Base-by-base conservation (phyloP, 495 filamentous ascomycete species). In the Penicilliopsis zonata region DNA sequence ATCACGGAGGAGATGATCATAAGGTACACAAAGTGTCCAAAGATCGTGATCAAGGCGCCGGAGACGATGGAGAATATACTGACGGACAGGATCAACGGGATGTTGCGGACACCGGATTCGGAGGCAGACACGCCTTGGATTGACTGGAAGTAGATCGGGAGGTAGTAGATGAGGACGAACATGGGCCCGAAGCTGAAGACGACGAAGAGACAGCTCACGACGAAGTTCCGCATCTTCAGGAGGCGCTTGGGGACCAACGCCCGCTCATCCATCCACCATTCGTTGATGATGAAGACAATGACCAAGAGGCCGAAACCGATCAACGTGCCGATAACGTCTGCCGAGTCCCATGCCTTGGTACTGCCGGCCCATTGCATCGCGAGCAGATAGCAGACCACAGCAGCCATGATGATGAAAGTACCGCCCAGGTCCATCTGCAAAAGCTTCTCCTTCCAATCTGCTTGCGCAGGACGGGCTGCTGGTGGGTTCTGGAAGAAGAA, bases 81-180 rank as follows among this genome's bases (percentile, higher is more conserved):
- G 18, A 13, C 27, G 17, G 33, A 28, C 13, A 32, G 32, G 28
- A 41, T 60, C 34, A 81, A 54, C 0, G 82, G 78, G 13, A 87
- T 55, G 40, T 74, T 79, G 28, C 64, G 63, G 32, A 86, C 69
- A 16, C 80, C 82, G 2, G 73, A 77, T 9, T 61, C 41, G 5
- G 71, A 65, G 7, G 83, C 79, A 2, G 53, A 59, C 3, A 67
- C 67, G 21, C 65, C 70, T 43, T 80, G 69, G 42, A 87, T 69
- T 9, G 76, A 69, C 49, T 90, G 83, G 64, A 90, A 86, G 13
- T 47, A 70, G 57, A 57, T 80, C 73, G 47, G 78, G 67, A n/a
- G 74, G 22, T 49, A 49, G 24, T 48, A 49, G 13, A 43, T 31
- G 7, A 41, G 20, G 15, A 49, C 15, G n/a, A 52, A 47, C 22